phyloP scores from a whole-genome alignment of 495 filamentous ascomycete genomes.

The Hyaloscypha hepaticicola region DNA sequence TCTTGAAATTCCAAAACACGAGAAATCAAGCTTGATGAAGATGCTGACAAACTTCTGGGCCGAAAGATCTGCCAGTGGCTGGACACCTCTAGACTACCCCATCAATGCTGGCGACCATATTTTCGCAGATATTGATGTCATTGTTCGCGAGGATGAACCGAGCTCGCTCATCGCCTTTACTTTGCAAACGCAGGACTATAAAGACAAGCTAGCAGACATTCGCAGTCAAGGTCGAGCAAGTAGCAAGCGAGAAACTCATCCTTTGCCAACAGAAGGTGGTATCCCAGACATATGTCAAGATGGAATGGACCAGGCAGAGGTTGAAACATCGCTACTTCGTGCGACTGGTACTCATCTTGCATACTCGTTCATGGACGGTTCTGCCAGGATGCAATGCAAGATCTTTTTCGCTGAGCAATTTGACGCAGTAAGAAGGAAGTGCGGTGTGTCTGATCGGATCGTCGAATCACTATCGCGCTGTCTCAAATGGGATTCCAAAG shows the following conservation, averaged over 20 bases:
- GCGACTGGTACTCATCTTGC: slow-evolving; percentile 87
- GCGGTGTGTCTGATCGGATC: slow-evolving; percentile 88
- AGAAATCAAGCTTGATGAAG: slow-evolving; percentile 88
- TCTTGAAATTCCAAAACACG: slow-evolving; percentile 82
- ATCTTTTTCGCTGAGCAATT: slow-evolving; percentile 98
- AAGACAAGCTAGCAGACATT: slow-evolving; percentile 70
- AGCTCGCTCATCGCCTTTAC: slow-evolving; percentile 95
- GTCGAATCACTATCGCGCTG: slow-evolving; percentile 93
- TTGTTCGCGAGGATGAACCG: slow-evolving; percentile 95
- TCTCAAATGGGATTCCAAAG: slow-evolving; percentile 97
- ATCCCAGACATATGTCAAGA: slow-evolving; percentile 23
- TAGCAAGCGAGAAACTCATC: slow-evolving; percentile 17
- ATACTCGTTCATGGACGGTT: slow-evolving; percentile 88
- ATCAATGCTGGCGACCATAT: slow-evolving; percentile 86
- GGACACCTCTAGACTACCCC: slow-evolving; percentile 93
- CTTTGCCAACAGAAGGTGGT: slow-evolving; percentile 9
- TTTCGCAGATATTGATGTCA: slow-evolving; percentile 96
- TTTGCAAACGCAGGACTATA: slow-evolving; percentile 81
- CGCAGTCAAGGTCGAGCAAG: slow-evolving; percentile 49
- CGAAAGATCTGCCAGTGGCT: slow-evolving; percentile 92
- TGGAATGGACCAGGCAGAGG: slow-evolving; percentile 50
- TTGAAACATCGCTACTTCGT: slow-evolving; percentile 76
- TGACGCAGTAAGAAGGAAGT: slow-evolving; percentile 89
- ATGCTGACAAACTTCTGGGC: slow-evolving; percentile 98
- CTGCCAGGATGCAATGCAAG: slow-evolving; percentile 93